Conservation (phyloP, 2,329 filamentous ascomycete genomes). For the Clonostachys rosea region DNA sequence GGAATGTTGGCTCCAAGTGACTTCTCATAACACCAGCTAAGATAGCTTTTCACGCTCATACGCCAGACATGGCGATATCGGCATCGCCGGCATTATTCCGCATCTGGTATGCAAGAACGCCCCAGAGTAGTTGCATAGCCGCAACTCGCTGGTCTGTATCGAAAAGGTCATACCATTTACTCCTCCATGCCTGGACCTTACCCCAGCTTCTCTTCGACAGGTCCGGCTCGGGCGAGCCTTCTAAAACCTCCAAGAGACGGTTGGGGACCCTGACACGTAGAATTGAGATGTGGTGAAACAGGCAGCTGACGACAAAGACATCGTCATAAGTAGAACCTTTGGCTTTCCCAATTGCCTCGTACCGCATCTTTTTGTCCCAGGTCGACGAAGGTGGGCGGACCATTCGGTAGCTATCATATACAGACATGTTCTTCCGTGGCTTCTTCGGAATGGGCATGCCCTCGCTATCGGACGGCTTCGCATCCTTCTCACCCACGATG, state of each 20-base stretch:
- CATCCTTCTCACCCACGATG: conserved; percentile 40
- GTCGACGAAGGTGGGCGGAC: conserved; percentile 50
- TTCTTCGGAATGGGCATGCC: conserved; percentile 32
- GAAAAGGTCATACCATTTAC: conserved; percentile 59
- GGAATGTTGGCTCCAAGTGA: too few species aligned
- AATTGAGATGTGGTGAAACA: conserved; percentile 59
- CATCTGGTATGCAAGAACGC: conserved; percentile 57
- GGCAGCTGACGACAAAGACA: conserved; percentile 54
- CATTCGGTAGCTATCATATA: conserved; percentile 62
- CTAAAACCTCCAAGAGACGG: conserved; percentile 45
- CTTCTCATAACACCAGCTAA: too few species aligned
- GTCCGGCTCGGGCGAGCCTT: conserved; percentile 33
- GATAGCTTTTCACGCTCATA: too few species aligned
- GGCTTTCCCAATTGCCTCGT: conserved; percentile 50
- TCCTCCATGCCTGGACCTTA: conserved; percentile 50
- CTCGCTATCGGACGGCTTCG: conserved; percentile 16
- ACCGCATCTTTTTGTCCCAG: conserved; percentile 58
- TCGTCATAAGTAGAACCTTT: conserved; percentile 48
- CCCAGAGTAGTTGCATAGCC: conserved; percentile 55
- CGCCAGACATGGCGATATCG: too few species aligned
- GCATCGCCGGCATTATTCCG: conserved; percentile 16
- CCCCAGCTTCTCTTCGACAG: conserved; percentile 38
- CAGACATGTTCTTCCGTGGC: conserved; percentile 47
- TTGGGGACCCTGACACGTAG: conserved; percentile 54
- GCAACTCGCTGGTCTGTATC: conserved; percentile 45